Percentiles rank a stretch among this genome's conserved stretches.
Evolutionary conservation across 495 filamentous ascomycete genomes (phyloP).

Genomic region (Penicillium argentinense): DNA sequence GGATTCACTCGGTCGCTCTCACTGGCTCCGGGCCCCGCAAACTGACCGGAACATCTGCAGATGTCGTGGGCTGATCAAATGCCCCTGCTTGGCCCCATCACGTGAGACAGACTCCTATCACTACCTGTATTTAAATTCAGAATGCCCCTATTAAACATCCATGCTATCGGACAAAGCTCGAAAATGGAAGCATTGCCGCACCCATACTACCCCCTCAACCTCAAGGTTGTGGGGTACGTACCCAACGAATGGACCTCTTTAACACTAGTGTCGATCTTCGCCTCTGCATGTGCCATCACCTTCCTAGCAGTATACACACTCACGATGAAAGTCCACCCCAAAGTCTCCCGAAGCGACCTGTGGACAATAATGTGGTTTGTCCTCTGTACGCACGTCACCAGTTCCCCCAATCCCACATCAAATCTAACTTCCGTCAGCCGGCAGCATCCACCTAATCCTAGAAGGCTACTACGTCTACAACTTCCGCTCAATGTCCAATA

Average conservation of each 20-base stretch:
- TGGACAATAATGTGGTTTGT: constrained; percentile 4
- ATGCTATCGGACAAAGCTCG: too few species aligned
- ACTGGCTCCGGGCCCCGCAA: too few species aligned
- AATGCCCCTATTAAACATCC: too few species aligned
- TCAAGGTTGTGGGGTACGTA: constrained; percentile 1
- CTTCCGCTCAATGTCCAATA: constrained; percentile 44
- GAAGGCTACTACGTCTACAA: constrained; percentile 72
- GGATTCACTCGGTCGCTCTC: too few species aligned
- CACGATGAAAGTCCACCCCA: constrained; percentile 2
- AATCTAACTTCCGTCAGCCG: constrained; percentile 36
- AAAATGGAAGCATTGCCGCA: too few species aligned
- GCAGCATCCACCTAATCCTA: constrained; percentile 68
- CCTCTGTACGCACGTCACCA: neutral
- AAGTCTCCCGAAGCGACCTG: neutral
- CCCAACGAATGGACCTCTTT: constrained; percentile 5
- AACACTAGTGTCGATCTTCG: neutral
- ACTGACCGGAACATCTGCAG: too few species aligned
- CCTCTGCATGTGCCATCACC: constrained; percentile 1
- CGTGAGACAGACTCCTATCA: too few species aligned
- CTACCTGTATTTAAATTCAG: too few species aligned
- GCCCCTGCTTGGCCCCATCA: too few species aligned
- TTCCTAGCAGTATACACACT: neutral
- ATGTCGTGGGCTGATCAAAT: too few species aligned
- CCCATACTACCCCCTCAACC: constrained; percentile 1
- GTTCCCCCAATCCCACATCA: too few species aligned